A percentile compares a stretch with the other conserved stretches of the same genome.
phyloP scores from a whole-genome alignment of 495 filamentous ascomycete genomes.

The Platismatia glauca region DNA sequence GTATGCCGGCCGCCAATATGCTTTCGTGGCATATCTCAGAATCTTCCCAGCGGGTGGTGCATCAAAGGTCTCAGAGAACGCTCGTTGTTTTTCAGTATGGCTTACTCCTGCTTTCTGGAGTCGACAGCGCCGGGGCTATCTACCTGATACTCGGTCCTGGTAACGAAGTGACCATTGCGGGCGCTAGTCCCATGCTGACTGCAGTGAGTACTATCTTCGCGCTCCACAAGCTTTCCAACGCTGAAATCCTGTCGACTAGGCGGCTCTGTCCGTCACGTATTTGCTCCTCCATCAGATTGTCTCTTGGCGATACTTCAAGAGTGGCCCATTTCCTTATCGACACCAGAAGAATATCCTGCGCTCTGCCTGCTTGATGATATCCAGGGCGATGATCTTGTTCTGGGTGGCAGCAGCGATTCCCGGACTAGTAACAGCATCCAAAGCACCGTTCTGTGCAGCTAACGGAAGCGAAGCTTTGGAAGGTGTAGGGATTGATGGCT shows the following conservation, averaged over 20 bases:
- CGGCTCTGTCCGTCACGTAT: slow-evolving; percentile 6
- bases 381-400: slow-evolving; percentile 3
- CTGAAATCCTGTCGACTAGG: background rate
- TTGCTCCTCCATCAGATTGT: slow-evolving; percentile 9
- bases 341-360: background rate
- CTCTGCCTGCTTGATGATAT: slow-evolving; percentile 6
- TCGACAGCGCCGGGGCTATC: background rate
- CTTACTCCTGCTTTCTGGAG: background rate
- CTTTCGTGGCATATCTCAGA: background rate
- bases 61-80: background rate
- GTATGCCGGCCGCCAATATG: background rate
- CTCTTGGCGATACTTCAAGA: slow-evolving; percentile 1
- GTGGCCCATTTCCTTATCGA: background rate
- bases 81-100: background rate
- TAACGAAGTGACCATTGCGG: slow-evolving; percentile 1
- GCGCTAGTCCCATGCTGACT: slow-evolving; percentile 4
- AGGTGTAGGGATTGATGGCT: slow-evolving; percentile 10
- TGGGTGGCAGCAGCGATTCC: slow-evolving; percentile 10
- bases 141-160: background rate
- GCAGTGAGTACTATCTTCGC: slow-evolving; percentile 8
- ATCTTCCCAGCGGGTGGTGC: background rate
- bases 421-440: slow-evolving; percentile 10
- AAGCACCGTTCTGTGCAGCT: slow-evolving; percentile 10
- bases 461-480: slow-evolving; percentile 1
- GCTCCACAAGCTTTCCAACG: background rate